Base-by-base conservation (phyloP, 495 filamentous ascomycete species). In the Hypoxylon cercidicola region DNA sequence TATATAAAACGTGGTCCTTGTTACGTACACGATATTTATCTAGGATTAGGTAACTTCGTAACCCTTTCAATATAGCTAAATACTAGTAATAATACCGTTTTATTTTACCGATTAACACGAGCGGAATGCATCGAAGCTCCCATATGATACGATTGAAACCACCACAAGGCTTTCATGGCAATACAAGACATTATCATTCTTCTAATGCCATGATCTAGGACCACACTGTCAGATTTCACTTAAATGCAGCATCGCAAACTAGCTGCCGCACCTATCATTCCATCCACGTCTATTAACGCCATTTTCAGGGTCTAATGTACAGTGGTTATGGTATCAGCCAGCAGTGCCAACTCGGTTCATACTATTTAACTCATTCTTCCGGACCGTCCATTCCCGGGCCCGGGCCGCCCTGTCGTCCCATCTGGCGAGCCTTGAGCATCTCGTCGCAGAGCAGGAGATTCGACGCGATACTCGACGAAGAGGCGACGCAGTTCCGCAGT, bases 381-480 rank as follows among this genome's bases (percentile, higher is more conserved):
- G 78, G 76, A 2, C 78, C 84, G 63, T 85, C 84, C 81, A 81
- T 82, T 19, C 82, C 82, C 0, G 83, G 81, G 3, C 82, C 83
- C 6, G 83, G 83, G 5, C 78, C 80, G 11, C 72, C 77, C 65
- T 77, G 70, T 48, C 83, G 73, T 0, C 82, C 89, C 94, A 98
- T 98, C 79, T 98, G 96, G 73, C 95, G 84, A 51, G 95, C 95
- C 83, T 99, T 99, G 57, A 99, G 80, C 77, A 99, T 82, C 82
- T 99, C 95, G 69, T 99, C 95, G 66, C 96, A 98, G 18, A 99
- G 85, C 62, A 99, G 82, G 19, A 99, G 85, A 78, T 99, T 99
- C 12, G 89, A 91, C 15, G 95, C 94, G 71, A 99, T 99, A 39
- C 95, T 92, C 9, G 93, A 89, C 76, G 93, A 95, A 28, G 93